Evolutionary conservation across 768 basidiomycete genomes (phyloP), one percentile per base, ranked within the genome.

Genomic region (Paxillus involutus): DNA sequence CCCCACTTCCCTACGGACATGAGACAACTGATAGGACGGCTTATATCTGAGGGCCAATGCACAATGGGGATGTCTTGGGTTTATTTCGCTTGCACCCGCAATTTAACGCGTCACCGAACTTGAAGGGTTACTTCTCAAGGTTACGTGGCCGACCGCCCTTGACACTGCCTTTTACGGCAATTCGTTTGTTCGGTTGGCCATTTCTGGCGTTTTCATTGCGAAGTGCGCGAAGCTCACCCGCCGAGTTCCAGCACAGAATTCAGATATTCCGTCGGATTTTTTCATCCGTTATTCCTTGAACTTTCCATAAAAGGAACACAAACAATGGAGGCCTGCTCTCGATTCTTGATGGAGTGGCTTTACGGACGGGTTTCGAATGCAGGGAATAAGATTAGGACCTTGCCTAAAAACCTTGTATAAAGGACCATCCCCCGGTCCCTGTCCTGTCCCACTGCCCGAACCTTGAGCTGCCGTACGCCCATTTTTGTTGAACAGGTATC

Each of bases 391-490:
- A 68, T 70, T 70, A 47, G 48, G 39, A 35, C 59, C 57, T 26
- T 47, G 55, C 49, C 58, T 57, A 59, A 53, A 58, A 70, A 72
- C 69, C 69, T 70, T 70, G 68, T 66, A 70, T 72, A 70, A 70
- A 72, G 64, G 59, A 58, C 53, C 56, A 39, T 47, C 66, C 63
- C 56, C 62, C 62, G 68, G 68, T 51, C 61, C 68, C 68, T 68
- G 59, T 59, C 56, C 58, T 59, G 56, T 61, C 63, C 63, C 65
- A 61, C 52, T 44, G 63, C 60, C 64, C 66, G 70, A 70, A 71
- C 62, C 60, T 70, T 65, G 70, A 62, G 54, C 69, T 70, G 66
- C 70, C 70, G 69, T 70, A 70, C 70, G 69, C 68, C 66, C 68
- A 11, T 61, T 71, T 71, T 64, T 60, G 63, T 63, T 63, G 53